Evolutionary conservation across 306 rosid genomes (phyloP).

Genomic region (Acacia crassicarpa): DNA sequence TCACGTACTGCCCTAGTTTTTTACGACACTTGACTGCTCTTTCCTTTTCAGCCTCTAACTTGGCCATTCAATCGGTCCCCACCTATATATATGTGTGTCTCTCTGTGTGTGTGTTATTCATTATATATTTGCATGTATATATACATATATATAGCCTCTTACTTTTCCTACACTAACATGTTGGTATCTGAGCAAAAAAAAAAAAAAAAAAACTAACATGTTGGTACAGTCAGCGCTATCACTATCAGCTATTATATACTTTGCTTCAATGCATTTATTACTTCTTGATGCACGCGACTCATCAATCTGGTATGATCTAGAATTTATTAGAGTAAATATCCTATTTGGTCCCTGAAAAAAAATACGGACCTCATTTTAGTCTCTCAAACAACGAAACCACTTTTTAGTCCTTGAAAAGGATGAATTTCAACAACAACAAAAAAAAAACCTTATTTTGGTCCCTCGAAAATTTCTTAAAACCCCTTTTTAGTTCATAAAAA

Average conservation of each 20-base stretch:
- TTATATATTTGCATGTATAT: background rate
- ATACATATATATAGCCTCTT: background rate
- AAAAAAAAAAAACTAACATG: no score
- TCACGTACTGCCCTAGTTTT: constrained; percentile 36
- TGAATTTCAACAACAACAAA: no score
- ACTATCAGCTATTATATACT: background rate
- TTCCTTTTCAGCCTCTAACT: constrained; percentile 28
- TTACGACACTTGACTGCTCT: constrained; percentile 5
- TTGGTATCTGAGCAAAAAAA: no score
- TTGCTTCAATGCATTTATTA: background rate
- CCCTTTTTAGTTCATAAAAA: no score
- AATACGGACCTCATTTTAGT: no score
- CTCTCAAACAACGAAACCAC: no score
- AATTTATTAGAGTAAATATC: no score
- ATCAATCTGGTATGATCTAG: background rate
- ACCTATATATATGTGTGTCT: background rate
- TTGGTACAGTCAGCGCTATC: background rate
- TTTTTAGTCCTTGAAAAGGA: no score
- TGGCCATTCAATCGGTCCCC: background rate
- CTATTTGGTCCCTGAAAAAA: no score
- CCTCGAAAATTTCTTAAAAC: no score
- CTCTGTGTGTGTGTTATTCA: background rate
- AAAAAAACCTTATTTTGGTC: no score
- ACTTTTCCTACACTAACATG: background rate
- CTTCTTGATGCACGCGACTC: background rate